These are phyloP conservation scores for Saccharomyces hybrid DNA, from an alignment of 1,139 yeast species.

Conservation along the genomic window DNA sequence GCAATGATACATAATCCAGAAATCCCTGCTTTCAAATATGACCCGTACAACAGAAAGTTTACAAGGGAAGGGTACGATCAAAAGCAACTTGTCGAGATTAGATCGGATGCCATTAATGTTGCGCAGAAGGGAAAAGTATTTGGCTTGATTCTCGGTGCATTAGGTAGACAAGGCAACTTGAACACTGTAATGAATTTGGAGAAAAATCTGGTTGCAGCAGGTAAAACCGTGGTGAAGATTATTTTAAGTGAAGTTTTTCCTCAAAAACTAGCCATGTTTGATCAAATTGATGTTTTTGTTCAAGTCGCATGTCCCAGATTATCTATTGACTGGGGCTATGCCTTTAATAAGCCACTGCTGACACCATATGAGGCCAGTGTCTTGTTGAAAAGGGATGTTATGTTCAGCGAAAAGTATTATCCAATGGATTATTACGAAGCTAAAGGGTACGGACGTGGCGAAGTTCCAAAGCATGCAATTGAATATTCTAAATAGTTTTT, in stretches of 20 bases:
- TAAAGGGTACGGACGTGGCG: slow-evolving; percentile 92
- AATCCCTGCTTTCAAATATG: slow-evolving; percentile 86
- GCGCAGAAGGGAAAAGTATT: slow-evolving; percentile 56
- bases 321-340: slow-evolving; percentile 98
- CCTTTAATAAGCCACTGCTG: slow-evolving; percentile 80
- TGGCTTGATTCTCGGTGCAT: slow-evolving; percentile 87
- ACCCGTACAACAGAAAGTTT: slow-evolving; percentile 87
- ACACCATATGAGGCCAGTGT: slow-evolving; percentile 98
- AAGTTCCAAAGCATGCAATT: slow-evolving; percentile 42
- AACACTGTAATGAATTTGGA: slow-evolving; percentile 64
- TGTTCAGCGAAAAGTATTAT: slow-evolving; percentile 60
- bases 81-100: slow-evolving; percentile 63
- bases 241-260: slow-evolving; percentile 92
- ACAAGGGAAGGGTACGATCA: slow-evolving; percentile 87
- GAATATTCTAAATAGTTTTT: background rate
- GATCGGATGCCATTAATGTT: slow-evolving; percentile 64
- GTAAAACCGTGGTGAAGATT: slow-evolving; percentile 69
- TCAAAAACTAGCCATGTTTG: slow-evolving; percentile 82
- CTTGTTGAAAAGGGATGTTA: slow-evolving; percentile 62
- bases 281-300: slow-evolving; percentile 88
- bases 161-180: slow-evolving; percentile 93
- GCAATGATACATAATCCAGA: slow-evolving; percentile 97
- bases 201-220: slow-evolving; percentile 42
- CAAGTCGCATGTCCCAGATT: slow-evolving; percentile 97
- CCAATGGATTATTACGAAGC: slow-evolving; percentile 94